Percentiles rank a stretch among this genome's conserved stretches.
Evolutionary conservation across 2,329 filamentous ascomycete species (phyloP).

Genomic region (Colletotrichum noveboracense): DNA sequence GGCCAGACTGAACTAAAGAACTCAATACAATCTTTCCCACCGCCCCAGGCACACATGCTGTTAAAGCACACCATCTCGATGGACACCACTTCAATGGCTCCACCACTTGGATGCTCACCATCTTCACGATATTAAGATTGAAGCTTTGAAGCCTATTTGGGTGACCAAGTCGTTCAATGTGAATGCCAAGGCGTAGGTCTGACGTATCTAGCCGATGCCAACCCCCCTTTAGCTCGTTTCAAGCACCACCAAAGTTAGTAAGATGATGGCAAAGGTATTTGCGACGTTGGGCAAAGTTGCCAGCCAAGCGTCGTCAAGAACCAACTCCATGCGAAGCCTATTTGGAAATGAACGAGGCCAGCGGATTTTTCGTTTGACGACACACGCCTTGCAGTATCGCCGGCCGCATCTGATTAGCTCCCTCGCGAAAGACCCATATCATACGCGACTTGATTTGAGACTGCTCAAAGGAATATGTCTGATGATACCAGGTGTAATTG

Average conservation of each 20-base stretch:
- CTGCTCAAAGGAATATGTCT: neutral
- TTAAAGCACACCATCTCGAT: neutral
- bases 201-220: neutral
- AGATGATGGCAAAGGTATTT: neutral
- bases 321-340: neutral
- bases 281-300: neutral
- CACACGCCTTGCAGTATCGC: neutral
- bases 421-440: neutral
- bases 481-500: neutral
- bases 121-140: neutral
- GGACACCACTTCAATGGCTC: neutral
- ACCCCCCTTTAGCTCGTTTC: neutral
- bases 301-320: neutral
- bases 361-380: neutral
- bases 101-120: neutral
- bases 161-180: neutral
- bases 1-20: neutral
- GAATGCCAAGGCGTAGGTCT: neutral
- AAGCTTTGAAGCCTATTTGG: neutral
- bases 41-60: neutral
- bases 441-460: neutral
- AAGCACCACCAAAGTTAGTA: neutral
- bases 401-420: neutral
- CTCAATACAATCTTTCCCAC: neutral
- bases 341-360: neutral